These are phyloP conservation scores for Anisogramma anomala DNA, from an alignment of 2,329 filamentous ascomycete species.

Conservation along the genomic window DNA sequence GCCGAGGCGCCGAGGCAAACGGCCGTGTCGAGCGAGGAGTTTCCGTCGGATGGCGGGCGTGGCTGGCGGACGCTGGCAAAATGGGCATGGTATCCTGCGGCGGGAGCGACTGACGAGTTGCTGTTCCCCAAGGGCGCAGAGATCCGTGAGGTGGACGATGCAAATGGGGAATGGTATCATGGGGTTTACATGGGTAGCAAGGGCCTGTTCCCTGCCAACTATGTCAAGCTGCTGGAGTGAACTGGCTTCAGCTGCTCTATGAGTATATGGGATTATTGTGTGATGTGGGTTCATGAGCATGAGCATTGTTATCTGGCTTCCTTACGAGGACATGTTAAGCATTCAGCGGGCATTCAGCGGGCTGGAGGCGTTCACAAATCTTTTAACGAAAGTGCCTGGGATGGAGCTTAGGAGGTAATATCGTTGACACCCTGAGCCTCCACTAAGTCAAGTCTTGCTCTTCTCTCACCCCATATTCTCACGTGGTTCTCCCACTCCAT, in stretches of 20 bases:
- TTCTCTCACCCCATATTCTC: not conserved
- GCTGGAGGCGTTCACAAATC: not conserved
- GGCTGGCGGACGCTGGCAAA: constrained; percentile 52
- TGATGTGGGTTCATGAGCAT: constrained; percentile 7
- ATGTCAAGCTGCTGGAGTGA: constrained; percentile 44
- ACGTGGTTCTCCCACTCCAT: not conserved
- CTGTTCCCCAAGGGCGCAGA: constrained; percentile 75
- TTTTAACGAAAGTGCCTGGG: too few relatives aligned
- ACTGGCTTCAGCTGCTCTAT: not conserved
- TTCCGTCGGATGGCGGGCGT: constrained; percentile 66
- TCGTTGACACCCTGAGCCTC: not conserved
- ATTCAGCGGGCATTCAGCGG: not conserved
- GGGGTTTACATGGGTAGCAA: constrained; percentile 72
- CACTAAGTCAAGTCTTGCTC: not conserved
- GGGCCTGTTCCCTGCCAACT: constrained; percentile 71
- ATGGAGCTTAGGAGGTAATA: too few relatives aligned
- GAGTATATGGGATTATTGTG: constrained; percentile 1
- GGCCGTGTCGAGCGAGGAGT: constrained; percentile 26
- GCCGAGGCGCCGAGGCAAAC: constrained; percentile 30
- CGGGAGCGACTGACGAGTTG: constrained; percentile 59
- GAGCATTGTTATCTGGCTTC: not conserved
- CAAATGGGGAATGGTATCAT: constrained; percentile 85
- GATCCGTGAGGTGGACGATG: constrained; percentile 70
- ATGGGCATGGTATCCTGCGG: constrained; percentile 69
- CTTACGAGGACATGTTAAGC: not conserved